A percentile compares a stretch with the other conserved stretches of the same genome.
These are phyloP conservation scores for Colletotrichum paranaense DNA, from an alignment of 2,329 filamentous ascomycete genomes.

Conservation along the genomic window DNA sequence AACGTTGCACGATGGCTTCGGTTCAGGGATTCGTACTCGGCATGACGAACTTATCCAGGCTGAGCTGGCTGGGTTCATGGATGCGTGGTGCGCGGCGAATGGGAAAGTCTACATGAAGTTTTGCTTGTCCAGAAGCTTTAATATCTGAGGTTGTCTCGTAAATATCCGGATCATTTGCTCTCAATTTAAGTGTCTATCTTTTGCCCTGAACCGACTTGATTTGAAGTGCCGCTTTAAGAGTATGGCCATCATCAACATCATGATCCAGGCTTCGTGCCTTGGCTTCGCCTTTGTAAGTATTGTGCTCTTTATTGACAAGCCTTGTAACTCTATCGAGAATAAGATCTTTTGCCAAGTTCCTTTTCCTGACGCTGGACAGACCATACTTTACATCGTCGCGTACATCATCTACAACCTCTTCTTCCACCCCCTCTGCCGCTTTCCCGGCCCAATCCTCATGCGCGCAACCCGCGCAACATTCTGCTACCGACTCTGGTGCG, in stretches of 20 bases:
- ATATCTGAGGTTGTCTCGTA: neutral
- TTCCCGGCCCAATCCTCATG: conserved; percentile 43
- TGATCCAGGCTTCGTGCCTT: conserved; percentile 9
- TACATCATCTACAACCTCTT: conserved; percentile 44
- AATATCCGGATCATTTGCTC: neutral
- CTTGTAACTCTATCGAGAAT: neutral
- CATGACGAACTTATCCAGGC: neutral
- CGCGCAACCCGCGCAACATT: conserved; percentile 12
- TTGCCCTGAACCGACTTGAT: neutral
- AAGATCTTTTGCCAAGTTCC: accelerated
- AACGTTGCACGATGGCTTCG: neutral
- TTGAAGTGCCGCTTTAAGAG: neutral
- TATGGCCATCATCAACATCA: neutral
- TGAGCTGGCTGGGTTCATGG: no score
- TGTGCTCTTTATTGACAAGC: neutral
- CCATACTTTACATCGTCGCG: neutral
- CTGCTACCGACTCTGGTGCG: conserved; percentile 4
- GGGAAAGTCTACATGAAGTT: neutral
- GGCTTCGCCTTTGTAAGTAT: neutral
- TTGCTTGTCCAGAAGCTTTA: neutral
- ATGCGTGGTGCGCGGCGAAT: neutral
- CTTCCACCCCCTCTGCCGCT: conserved; percentile 46
- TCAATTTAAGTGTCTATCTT: neutral
- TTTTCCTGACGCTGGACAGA: neutral
- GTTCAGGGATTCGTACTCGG: conserved; percentile 4